Evolutionary conservation across 208 protist genomes (phyloP).

Genomic region (Acanthamoeba pearcei): DNA sequence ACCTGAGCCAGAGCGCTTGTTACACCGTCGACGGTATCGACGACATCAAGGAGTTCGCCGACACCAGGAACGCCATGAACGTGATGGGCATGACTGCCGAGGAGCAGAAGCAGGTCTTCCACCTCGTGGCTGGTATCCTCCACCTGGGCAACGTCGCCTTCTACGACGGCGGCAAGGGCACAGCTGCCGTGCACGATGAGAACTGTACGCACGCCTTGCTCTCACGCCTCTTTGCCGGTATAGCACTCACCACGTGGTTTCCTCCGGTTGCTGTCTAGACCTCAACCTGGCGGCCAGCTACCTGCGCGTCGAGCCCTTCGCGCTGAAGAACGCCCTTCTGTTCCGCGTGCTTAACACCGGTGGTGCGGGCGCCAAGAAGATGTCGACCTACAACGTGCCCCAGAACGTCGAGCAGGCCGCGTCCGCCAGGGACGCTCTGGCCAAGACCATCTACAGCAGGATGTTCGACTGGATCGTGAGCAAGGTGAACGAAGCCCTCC

Average conservation of each 20-base stretch:
- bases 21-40: constrained; percentile 89
- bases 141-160: constrained; percentile 91
- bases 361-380: constrained; percentile 88
- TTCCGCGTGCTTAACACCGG: constrained; percentile 77
- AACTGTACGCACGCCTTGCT: neutral
- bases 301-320: constrained; percentile 74
- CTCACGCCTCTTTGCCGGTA: constrained; percentile 81
- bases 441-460: constrained; percentile 89
- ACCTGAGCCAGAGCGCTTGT: constrained; percentile 91
- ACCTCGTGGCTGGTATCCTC: constrained; percentile 88
- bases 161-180: constrained; percentile 85
- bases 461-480: constrained; percentile 91
- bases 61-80: constrained; percentile 93
- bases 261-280: constrained; percentile 85
- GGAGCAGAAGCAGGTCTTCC: constrained; percentile 83
- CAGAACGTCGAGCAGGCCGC: constrained; percentile 76
- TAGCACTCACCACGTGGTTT: neutral
- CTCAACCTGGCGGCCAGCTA: constrained; percentile 48
- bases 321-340: constrained; percentile 71
- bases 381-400: constrained; percentile 83
- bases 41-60: constrained; percentile 93
- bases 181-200: constrained; percentile 64
- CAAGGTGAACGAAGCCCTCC: constrained; percentile 87
- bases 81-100: constrained; percentile 89
- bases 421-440: constrained; percentile 84